A percentile compares a stretch with the other conserved stretches of the same genome.
phyloP scores from a whole-genome alignment of 768 basidiomycete species.

The Termitomyces sp. region DNA sequence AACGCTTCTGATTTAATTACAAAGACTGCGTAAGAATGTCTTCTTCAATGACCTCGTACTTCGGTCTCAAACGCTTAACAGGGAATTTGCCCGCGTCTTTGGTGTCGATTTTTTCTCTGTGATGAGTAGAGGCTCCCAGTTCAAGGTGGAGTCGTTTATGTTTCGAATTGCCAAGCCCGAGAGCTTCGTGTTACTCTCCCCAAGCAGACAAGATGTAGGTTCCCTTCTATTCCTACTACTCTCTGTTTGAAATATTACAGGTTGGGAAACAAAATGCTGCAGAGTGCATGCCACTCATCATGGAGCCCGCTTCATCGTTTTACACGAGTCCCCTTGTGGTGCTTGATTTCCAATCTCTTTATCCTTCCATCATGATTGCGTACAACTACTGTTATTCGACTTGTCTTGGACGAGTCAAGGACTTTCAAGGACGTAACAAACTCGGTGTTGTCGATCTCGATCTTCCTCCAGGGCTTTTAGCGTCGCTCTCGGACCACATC shows the following conservation, averaged over 20 bases:
- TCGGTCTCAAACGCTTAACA: constrained; percentile 25
- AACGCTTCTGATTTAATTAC: constrained; percentile 80
- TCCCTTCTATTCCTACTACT: neutral
- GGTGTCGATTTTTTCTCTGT: constrained; percentile 98
- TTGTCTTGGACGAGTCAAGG: constrained; percentile 82
- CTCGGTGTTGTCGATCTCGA: constrained; percentile 80
- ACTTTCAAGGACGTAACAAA: constrained; percentile 87
- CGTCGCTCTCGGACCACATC: constrained; percentile 71
- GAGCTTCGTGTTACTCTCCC: constrained; percentile 86
- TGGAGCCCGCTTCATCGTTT: constrained; percentile 92
- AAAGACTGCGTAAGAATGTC: constrained; percentile 74
- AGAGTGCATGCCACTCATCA: constrained; percentile 92
- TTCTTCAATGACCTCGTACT: neutral
- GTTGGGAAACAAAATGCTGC: constrained; percentile 96
- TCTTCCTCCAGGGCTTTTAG: constrained; percentile 62
- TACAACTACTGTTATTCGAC: constrained; percentile 98
- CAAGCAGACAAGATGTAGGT: constrained; percentile 79
- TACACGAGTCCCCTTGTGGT: constrained; percentile 92
- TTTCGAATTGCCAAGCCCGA: constrained; percentile 97
- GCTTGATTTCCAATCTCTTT: constrained; percentile 93
- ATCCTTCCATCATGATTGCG: constrained; percentile 97
- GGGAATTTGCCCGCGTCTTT: constrained; percentile 96
- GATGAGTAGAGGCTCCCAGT: constrained; percentile 92
- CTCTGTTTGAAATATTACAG: constrained; percentile 33
- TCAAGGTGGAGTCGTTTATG: constrained; percentile 99